Evolutionary conservation across 345 rosid species (phyloP), one percentile per base, ranked within the genome.

Genomic region (Mangifera indica): DNA sequence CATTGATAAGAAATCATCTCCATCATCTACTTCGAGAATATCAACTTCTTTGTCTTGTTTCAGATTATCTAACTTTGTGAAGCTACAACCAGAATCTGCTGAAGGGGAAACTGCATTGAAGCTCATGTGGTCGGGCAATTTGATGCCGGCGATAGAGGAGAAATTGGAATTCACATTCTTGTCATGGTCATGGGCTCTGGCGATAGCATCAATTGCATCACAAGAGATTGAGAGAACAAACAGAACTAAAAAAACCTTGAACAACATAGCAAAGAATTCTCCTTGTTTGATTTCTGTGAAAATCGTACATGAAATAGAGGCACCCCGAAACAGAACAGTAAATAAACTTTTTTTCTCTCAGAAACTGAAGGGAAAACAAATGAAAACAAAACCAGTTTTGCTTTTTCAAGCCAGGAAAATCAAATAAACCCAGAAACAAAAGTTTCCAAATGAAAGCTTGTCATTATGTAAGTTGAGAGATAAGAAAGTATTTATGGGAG

Each of bases 81-180:
- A 59, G 66, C 85, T 75, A 25, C 98, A 94, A 22, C 76, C 96
- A 22, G 85, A 45, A 76, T 67, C 73, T 72, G 89, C 5, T 32
- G 97, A 81, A 40, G 97, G 76, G 69, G 97, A 88, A 77, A 84
- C 91, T 0, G 85, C 88, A 77, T 89, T 89, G 85, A 92, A 94
- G 55, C 74, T 81, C 91, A 85, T 83, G 69, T 87, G 93, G 6
- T 73, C 71, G 0, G 91, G 88, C 53, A 94, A 75, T 42, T 90
- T 84, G 65, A 90, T 82, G 58, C 92, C 93, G 17, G 95, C 72
- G 21, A 89, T 78, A 54, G 86, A 71, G 0, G 93, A 87, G 80
- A 70, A 68, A 72, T 86, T 89, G 48, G 72, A 66, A 49, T 66
- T 76, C 18, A 24, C 71, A 72, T 40, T 71, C 53, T 26, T 52